Evolutionary conservation across 768 basidiomycete genomes (phyloP).

Genomic region (Mycena kentingensis): DNA sequence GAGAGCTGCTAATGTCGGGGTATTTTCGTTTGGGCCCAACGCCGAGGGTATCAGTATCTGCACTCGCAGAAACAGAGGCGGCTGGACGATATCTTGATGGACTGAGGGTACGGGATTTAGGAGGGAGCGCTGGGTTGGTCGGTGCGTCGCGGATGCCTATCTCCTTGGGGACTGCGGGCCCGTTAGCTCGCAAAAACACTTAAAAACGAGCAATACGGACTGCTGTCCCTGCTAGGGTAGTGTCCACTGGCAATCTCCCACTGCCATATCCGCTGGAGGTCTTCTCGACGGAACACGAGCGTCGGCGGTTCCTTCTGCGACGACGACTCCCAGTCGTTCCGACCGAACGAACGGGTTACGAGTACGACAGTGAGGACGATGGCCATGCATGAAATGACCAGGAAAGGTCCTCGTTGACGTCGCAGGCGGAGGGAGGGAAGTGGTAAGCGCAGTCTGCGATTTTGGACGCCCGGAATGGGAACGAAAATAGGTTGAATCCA

Average conservation of each 20-base stretch:
- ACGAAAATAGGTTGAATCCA: conserved; percentile 61
- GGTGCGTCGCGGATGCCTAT: conserved; percentile 59
- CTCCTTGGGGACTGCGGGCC: conserved; percentile 57
- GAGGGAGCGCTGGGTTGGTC: conserved; percentile 68
- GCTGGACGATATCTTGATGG: conserved; percentile 54
- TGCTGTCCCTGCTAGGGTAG: conserved; percentile 71
- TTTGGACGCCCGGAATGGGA: conserved; percentile 58
- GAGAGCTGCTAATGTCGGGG: conserved; percentile 61
- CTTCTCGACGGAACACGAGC: conserved; percentile 67
- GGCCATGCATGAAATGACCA: conserved; percentile 54
- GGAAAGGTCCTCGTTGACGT: conserved; percentile 55
- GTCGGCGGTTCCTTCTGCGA: conserved; percentile 59
- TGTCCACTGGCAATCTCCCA: conserved; percentile 94
- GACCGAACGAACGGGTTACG: conserved; percentile 43
- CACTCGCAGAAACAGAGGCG: conserved; percentile 35
- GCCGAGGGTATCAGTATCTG: conserved; percentile 57
- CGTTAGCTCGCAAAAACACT: conserved; percentile 3
- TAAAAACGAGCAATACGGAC: conserved; percentile 46
- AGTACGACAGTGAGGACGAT: conserved; percentile 52
- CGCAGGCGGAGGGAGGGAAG: conserved; percentile 60
- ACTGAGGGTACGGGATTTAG: conserved; percentile 44
- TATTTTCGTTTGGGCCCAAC: conserved; percentile 77
- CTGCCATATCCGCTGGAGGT: conserved; percentile 85
- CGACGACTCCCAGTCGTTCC: conserved; percentile 44
- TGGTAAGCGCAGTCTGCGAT: conserved; percentile 59